A percentile compares a stretch with the other conserved stretches of the same genome.
phyloP scores from a whole-genome alignment of 2,329 filamentous ascomycete genomes.

The Hysterium pulicare region DNA sequence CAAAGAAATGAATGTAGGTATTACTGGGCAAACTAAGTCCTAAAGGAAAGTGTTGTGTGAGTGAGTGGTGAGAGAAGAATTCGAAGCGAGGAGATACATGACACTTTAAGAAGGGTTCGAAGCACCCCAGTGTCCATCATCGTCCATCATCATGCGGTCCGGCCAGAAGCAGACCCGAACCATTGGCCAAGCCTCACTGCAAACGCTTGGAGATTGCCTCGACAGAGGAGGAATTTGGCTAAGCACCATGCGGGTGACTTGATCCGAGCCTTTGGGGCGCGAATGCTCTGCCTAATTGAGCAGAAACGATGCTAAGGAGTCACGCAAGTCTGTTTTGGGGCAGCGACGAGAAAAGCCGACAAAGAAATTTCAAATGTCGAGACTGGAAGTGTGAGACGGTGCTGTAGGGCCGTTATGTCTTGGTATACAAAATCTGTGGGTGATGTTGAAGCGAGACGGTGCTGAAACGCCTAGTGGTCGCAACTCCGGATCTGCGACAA shows the following conservation, averaged over 20 bases:
- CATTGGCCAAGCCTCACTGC: slow-evolving; percentile 22
- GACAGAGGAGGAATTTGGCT: background rate
- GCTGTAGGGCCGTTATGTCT: background rate
- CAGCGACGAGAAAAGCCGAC: background rate
- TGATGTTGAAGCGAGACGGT: background rate
- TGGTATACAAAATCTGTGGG: background rate
- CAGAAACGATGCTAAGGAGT: too few species aligned
- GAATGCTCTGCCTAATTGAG: too few species aligned
- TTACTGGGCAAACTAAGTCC: slow-evolving; percentile 20
- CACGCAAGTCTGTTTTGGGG: too few species aligned
- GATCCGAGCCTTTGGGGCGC: background rate
- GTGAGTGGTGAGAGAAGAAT: slow-evolving; percentile 9
- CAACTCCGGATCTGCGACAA: background rate
- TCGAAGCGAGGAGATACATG: slow-evolving; percentile 5
- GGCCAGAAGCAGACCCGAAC: slow-evolving; percentile 18
- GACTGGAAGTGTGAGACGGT: slow-evolving; percentile 1
- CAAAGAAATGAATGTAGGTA: slow-evolving; percentile 14
- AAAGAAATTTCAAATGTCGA: slow-evolving; percentile 3
- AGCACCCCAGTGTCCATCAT: background rate
- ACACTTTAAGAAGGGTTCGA: slow-evolving; percentile 9
- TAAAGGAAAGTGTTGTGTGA: slow-evolving; percentile 17
- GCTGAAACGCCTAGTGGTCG: slow-evolving; percentile 1
- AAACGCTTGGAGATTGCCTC: slow-evolving; percentile 4
- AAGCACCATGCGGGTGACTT: background rate
- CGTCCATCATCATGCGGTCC: slow-evolving; percentile 10